Evolutionary conservation across 2,329 filamentous ascomycete genomes (phyloP), one percentile per base, ranked within the genome.

Genomic region (Thelonectria rubi): DNA sequence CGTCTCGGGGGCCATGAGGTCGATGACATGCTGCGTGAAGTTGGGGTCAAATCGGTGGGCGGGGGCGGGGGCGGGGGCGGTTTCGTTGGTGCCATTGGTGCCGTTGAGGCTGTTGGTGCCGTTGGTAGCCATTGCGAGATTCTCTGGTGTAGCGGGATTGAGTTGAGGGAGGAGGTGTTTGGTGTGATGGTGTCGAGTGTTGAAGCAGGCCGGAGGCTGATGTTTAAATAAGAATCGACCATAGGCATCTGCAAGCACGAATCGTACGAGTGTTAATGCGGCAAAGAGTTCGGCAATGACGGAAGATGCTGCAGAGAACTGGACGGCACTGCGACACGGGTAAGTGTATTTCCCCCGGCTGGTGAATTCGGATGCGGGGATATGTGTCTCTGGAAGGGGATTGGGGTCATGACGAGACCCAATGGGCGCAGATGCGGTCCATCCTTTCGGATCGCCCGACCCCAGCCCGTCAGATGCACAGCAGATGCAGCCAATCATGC

Each of bases 11-110:
- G 89, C 87, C 82, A 92, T 93, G 69, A 88, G 84, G 66, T 91
- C 85, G 74, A 93, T 82, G 77, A 93, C 90, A 76, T 88, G 84
- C 69, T 88, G 78, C 55, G 91, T 94, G 81, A 94, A 93, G 79
- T 84, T 86, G 69, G 91, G 91, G 76, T 94, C 91, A 80, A 91
- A 93, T 75, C 79, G 68, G 64, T 30, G 55, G 45, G 30, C 12
- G 20, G 32, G 57, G 58, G 20, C 32, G 3, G 47, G 54, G 59
- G 48, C 50, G 51, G 40, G 30, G 55, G 60, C n/a, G 10, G 46
- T 18, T 14, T 26, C 55, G 39, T 54, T 49, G 37, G 59, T 47
- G 55, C 60, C 62, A 53, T 67, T 66, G 39, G 42, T 20, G 17
- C 47, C 42, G 42, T 51, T 62, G 26, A 30, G 10, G 26, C 10